Evolutionary conservation across 2,329 filamentous ascomycete species (phyloP), one percentile per base, ranked within the genome.

Genomic region (Xenoacremonium recifei): DNA sequence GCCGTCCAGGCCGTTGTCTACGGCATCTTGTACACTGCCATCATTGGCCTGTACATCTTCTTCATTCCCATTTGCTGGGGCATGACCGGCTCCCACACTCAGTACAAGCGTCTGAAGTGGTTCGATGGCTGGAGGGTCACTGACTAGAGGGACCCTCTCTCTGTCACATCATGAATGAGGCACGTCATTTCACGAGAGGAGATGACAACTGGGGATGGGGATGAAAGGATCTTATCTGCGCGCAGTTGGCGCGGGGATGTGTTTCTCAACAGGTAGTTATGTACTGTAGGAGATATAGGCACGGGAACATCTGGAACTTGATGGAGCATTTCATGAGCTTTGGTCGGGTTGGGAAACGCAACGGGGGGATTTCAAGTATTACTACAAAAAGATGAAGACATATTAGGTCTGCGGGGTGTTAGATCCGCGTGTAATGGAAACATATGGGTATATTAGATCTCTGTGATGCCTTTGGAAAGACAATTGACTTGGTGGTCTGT

Each of bases 51-150:
- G 31, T 99, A 96, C 70, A 76, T 91, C 60, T 77, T 87, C 58
- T 99, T 99, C 73, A 85, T 92, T 53, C 91, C 88, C 17, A 91
- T 99, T 61, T 93, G 89, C 67, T 99, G 95, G 75, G 93, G 93
- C 47, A 99, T 99, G 89, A 83, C 84, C 44, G 93, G 93, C 12
- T 72, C 79, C 47, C 89, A 89, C 70, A 78, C 80, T 66, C 73
- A 97, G 64, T 99, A 92, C 79, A 79, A 75, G 57, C 91, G 97
- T 72, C 75, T 99, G 72, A 95, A 89, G 75, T 99, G 93, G 93
- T 87, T 96, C 55, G 79, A 84, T 52, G 81, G 72, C 52, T 99
- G 92, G 92, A 85, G 81, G 61, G 86, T 96, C 58, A 82, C 84
- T 33, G 89, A 93, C 46, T 68, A 62, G 63, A 39, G 21, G 17